Evolutionary conservation across 306 rosid species (phyloP).

Genomic region (Cucumis hystrix): DNA sequence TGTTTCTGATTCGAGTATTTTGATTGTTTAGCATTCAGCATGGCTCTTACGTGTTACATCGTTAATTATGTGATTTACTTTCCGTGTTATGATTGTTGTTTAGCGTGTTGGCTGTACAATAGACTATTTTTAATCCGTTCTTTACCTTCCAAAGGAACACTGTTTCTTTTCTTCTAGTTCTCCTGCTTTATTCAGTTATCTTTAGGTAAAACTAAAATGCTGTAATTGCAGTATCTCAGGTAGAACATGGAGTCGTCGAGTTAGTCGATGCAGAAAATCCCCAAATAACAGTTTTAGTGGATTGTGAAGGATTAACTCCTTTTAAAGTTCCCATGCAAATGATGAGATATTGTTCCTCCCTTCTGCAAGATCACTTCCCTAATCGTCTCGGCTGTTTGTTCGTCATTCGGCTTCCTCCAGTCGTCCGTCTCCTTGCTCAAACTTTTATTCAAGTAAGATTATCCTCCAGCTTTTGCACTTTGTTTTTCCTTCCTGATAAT

Average conservation of each 20-base stretch:
- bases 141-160: not conserved
- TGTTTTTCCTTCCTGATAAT: not conserved
- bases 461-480: not conserved
- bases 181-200: constrained; percentile 6
- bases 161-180: not conserved
- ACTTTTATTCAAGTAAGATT: constrained; percentile 62
- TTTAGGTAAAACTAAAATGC: constrained; percentile 14
- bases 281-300: constrained; percentile 78
- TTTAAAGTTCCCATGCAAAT: constrained; percentile 76
- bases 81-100: not conserved
- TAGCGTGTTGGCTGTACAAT: not conserved
- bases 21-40: not conserved
- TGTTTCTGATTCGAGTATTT: not conserved
- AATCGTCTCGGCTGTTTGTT: constrained; percentile 83
- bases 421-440: constrained; percentile 74
- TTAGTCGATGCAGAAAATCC: constrained; percentile 52
- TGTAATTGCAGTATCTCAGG: constrained; percentile 75
- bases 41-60: not conserved
- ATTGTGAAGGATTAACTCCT: constrained; percentile 89
- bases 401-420: constrained; percentile 72
- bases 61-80: not conserved
- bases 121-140: not conserved
- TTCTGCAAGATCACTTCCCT: constrained; percentile 93
- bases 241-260: constrained; percentile 68
- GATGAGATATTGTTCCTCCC: constrained; percentile 69